Conservation (phyloP, 306 rosid species). For the Castanea sativa region DNA sequence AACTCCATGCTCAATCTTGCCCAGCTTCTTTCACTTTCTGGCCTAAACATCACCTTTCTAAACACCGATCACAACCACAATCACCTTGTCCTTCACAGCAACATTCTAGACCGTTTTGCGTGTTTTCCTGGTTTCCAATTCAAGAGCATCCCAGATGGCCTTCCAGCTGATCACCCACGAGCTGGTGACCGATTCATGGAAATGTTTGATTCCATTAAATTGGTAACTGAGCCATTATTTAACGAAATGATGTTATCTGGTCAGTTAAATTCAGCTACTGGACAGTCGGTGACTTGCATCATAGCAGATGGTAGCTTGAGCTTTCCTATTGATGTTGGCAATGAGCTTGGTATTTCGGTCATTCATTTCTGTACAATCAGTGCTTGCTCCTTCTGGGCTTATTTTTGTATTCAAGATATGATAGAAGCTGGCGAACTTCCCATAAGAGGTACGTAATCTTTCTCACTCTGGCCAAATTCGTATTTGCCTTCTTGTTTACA, state of each 20-base stretch:
- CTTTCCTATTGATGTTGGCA: constrained; percentile 27
- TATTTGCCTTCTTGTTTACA: too few species aligned
- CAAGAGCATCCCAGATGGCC: constrained; percentile 28
- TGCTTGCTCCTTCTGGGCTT: constrained; percentile 47
- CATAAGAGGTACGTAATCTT: constrained; percentile 29
- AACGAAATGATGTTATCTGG: constrained; percentile 15
- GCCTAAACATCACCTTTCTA: constrained; percentile 32
- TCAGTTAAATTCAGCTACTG: background rate
- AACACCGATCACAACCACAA: constrained; percentile 24
- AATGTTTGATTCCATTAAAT: background rate
- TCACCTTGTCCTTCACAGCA: constrained; percentile 6
- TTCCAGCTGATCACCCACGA: constrained; percentile 12
- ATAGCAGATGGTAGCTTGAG: constrained; percentile 44
- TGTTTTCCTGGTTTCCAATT: constrained; percentile 32
- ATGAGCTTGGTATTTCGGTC: constrained; percentile 26
- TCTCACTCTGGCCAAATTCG: background rate
- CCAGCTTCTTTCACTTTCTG: constrained; percentile 27
- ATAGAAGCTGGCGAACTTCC: constrained; percentile 40
- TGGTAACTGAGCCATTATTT: constrained; percentile 26
- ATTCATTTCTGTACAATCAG: constrained; percentile 41
- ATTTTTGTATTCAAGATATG: constrained; percentile 26
- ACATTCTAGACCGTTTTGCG: constrained; percentile 1
- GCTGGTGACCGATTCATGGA: background rate
- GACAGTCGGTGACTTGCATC: constrained; percentile 20
- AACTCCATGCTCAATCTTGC: constrained; percentile 37